These are phyloP conservation scores for Rhodocollybia butyracea DNA, from an alignment of 768 basidiomycete species.

Conservation along the genomic window DNA sequence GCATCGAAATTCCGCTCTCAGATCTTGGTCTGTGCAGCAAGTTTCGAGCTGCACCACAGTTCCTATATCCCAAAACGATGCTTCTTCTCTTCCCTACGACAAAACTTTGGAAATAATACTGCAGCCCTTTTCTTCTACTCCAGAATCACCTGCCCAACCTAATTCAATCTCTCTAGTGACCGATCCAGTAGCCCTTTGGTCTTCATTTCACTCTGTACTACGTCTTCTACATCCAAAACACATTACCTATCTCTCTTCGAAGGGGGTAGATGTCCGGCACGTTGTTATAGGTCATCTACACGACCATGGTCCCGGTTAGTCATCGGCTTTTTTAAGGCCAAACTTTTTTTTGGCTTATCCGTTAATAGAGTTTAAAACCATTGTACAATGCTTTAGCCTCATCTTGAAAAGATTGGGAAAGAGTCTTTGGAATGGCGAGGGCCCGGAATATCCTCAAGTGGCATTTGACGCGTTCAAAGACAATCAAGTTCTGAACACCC, in stretches of 20 bases:
- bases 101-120: slow-evolving; percentile 41
- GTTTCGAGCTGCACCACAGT: slow-evolving; percentile 30
- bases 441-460: slow-evolving; percentile 69
- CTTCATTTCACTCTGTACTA: slow-evolving; percentile 38
- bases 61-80: slow-evolving; percentile 41
- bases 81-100: slow-evolving; percentile 47
- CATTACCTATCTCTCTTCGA: slow-evolving; percentile 3
- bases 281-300: slow-evolving; percentile 60
- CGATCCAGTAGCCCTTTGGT: slow-evolving; percentile 52
- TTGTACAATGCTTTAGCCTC: slow-evolving; percentile 56
- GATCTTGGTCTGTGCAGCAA: slow-evolving; percentile 59
- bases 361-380: slow-evolving; percentile 52
- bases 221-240: slow-evolving; percentile 50
- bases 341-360: slow-evolving; percentile 8
- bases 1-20: slow-evolving; percentile 42
- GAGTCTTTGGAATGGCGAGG: slow-evolving; percentile 68
- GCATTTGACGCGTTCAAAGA: slow-evolving; percentile 83
- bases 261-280: slow-evolving; percentile 40
- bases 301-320: slow-evolving; percentile 60
- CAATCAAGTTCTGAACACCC: slow-evolving; percentile 54
- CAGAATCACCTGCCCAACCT: neutral
- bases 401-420: slow-evolving; percentile 55
- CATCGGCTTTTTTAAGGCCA: slow-evolving; percentile 13
- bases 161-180: slow-evolving; percentile 27
- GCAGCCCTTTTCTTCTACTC: slow-evolving; percentile 22